Evolutionary conservation across 1,139 yeast species (phyloP).

Genomic region (Yarrowia galli): DNA sequence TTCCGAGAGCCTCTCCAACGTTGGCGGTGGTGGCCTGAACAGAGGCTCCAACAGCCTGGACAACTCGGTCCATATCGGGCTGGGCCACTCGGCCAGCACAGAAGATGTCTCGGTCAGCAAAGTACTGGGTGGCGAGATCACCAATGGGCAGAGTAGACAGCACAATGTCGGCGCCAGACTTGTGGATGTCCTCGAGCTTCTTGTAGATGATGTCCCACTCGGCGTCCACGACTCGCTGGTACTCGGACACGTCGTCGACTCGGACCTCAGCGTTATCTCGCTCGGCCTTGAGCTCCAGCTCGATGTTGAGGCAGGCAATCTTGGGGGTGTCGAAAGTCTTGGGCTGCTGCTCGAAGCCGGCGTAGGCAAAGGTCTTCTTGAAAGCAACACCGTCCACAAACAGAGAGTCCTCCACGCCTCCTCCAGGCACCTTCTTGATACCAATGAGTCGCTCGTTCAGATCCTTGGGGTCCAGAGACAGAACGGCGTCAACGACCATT

Average conservation of each 20-base stretch:
- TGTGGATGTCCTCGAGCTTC: conserved; percentile 81
- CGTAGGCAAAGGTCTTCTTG: conserved; percentile 95
- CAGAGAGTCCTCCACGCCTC: conserved; percentile 91
- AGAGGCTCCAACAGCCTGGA: conserved; percentile 92
- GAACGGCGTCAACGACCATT: conserved; percentile 96
- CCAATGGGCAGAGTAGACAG: conserved; percentile 96
- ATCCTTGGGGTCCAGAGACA: conserved; percentile 81
- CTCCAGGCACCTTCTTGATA: conserved; percentile 94
- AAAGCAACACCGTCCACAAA: conserved; percentile 96
- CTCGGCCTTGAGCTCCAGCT: conserved; percentile 95
- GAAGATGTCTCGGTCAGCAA: conserved; percentile 94
- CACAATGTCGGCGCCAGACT: conserved; percentile 90
- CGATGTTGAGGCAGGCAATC: conserved; percentile 85
- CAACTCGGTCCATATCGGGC: conserved; percentile 92
- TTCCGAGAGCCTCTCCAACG: conserved; percentile 78
- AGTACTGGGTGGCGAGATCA: conserved; percentile 96
- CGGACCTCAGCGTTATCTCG: conserved; percentile 99
- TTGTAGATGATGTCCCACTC: conserved; percentile 95
- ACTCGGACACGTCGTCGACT: conserved; percentile 90
- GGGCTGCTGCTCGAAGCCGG: conserved; percentile 99
- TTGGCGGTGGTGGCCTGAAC: conserved; percentile 91
- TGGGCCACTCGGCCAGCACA: conserved; percentile 95
- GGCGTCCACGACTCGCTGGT: conserved; percentile 96
- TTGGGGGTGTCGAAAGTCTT: conserved; percentile 81
- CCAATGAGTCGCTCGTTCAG: conserved; percentile 92